Evolutionary conservation across 345 rosid species (phyloP).

Genomic region (Lepidium africanum): DNA sequence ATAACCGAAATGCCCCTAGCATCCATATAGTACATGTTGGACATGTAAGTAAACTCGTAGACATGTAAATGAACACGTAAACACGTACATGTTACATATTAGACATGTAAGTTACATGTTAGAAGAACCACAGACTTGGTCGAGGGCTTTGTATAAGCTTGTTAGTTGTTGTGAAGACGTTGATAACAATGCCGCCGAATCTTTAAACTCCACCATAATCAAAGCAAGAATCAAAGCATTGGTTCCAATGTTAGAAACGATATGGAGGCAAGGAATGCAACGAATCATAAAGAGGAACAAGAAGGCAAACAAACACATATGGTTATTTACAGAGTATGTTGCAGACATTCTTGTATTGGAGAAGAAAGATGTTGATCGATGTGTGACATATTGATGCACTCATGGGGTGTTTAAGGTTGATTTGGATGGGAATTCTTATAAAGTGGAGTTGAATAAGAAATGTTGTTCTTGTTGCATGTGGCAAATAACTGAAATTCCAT

Average conservation of each 20-base stretch:
- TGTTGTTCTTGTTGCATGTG: background rate
- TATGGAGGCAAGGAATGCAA: background rate
- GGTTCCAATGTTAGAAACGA: background rate
- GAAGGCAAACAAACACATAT: background rate
- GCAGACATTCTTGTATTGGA: background rate
- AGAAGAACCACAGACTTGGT: background rate
- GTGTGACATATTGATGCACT: background rate
- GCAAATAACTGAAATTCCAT: background rate
- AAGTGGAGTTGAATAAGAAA: background rate
- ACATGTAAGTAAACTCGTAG: too few species aligned
- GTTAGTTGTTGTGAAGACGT: background rate
- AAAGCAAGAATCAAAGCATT: background rate
- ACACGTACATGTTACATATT: too few species aligned
- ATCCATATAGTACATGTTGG: too few species aligned
- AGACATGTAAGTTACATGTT: too few species aligned
- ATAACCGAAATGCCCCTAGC: too few species aligned
- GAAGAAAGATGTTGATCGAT: background rate
- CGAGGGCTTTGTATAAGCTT: background rate
- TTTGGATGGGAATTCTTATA: background rate
- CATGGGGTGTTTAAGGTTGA: background rate
- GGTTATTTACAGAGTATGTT: background rate
- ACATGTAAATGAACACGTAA: too few species aligned
- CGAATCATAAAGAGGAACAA: background rate
- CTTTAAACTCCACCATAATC: background rate
- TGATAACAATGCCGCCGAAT: background rate